These are phyloP conservation scores for Claviceps purpurea DNA, from an alignment of 2,329 filamentous ascomycete genomes.

Conservation along the genomic window DNA sequence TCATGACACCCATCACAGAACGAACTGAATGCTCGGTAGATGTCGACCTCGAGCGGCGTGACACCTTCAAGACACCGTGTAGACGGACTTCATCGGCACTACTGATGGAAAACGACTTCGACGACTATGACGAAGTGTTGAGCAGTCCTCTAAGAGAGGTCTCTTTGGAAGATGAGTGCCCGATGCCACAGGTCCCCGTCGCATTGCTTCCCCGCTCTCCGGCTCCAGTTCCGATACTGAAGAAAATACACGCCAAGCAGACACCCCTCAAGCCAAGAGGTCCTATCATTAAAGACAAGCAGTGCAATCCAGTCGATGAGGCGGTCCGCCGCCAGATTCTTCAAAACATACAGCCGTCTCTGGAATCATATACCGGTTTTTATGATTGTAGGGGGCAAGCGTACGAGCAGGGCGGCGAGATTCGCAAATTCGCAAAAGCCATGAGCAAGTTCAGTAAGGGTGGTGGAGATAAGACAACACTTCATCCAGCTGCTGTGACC, in stretches of 20 bases:
- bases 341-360: constrained; percentile 55
- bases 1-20: constrained; percentile 98
- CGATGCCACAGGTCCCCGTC: constrained; percentile 35
- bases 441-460: constrained; percentile 42
- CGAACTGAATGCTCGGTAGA: constrained; percentile 81
- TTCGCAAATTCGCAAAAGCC: constrained; percentile 68
- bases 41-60: constrained; percentile 44
- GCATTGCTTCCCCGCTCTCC: constrained; percentile 31
- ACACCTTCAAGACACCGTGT: constrained; percentile 66
- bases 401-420: constrained; percentile 57
- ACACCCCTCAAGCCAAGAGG: constrained; percentile 37
- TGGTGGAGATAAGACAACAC: constrained; percentile 47
- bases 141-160: constrained; percentile 67
- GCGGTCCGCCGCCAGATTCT: constrained; percentile 62
- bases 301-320: constrained; percentile 86
- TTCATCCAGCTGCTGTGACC: constrained; percentile 44
- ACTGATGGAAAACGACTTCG: constrained; percentile 19
- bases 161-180: constrained; percentile 33
- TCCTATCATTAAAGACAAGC: constrained; percentile 65
- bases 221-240: constrained; percentile 18
- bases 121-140: constrained; percentile 28
- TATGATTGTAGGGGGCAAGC: constrained; percentile 53
- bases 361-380: constrained; percentile 67
- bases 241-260: constrained; percentile 21
- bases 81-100: constrained; percentile 29